phyloP scores from a whole-genome alignment of 2,329 filamentous ascomycete genomes.

The Saccharata proteae region DNA sequence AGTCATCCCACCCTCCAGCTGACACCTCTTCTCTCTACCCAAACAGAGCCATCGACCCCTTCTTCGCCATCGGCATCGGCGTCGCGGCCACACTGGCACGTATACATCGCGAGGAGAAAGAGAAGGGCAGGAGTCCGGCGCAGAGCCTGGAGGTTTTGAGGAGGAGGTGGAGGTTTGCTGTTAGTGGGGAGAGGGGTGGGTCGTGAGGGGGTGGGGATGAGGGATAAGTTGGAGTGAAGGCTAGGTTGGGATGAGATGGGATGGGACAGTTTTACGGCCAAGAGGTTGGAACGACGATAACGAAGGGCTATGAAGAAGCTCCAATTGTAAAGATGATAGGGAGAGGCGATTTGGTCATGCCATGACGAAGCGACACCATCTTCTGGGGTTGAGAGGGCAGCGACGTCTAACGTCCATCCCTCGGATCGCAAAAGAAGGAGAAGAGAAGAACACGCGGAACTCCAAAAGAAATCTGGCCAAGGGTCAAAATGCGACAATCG shows the following conservation, averaged over 20 bases:
- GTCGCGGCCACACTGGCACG: slow-evolving; percentile 29
- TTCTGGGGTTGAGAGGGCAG: too few species aligned
- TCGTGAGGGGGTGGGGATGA: neutral
- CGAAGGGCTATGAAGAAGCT: too few species aligned
- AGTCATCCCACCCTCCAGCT: neutral
- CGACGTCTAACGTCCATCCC: too few species aligned
- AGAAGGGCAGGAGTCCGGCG: slow-evolving; percentile 27
- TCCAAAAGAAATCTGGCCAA: too few species aligned
- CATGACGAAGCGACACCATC: too few species aligned
- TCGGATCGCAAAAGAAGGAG: too few species aligned
- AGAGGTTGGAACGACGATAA: too few species aligned
- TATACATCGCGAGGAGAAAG: slow-evolving; percentile 35
- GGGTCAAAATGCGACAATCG: too few species aligned
- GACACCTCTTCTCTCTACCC: neutral
- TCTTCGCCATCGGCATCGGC: slow-evolving; percentile 38
- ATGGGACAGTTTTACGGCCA: too few species aligned
- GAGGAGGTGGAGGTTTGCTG: slow-evolving; percentile 23
- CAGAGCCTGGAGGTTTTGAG: slow-evolving; percentile 29
- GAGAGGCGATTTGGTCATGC: too few species aligned
- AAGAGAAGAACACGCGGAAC: too few species aligned
- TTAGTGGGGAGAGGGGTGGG: slow-evolving; percentile 12
- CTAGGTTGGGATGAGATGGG: neutral
- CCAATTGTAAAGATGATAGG: neutral
- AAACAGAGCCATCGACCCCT: slow-evolving; percentile 32
- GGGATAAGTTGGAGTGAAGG: neutral